A percentile compares a stretch with the other conserved stretches of the same genome.
Conservation (phyloP, 2,329 filamentous ascomycete species). For the Kalmusia sp. region DNA sequence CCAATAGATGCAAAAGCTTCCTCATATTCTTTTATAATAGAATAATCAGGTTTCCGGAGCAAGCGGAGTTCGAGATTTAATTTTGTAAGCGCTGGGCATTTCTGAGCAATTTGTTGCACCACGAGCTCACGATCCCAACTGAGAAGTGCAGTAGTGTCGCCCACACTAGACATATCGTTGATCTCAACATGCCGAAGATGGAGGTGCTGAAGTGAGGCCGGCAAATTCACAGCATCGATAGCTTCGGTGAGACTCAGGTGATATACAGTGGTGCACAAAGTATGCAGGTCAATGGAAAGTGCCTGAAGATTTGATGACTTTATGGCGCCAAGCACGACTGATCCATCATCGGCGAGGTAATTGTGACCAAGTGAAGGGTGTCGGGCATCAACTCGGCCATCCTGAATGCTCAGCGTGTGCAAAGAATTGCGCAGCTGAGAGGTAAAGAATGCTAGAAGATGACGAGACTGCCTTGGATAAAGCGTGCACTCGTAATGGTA, state of each 20-base stretch:
- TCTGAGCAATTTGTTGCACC: not conserved
- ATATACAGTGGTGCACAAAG: not conserved
- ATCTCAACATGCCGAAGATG: conserved; percentile 5
- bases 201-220: not conserved
- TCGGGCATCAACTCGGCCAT: not conserved
- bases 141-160: not conserved
- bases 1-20: not conserved
- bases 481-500: conserved; percentile 1
- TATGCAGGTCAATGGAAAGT: conserved; percentile 6
- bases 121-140: not conserved
- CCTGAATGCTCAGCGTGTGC: conserved; percentile 3
- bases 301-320: not conserved
- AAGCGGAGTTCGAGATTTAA: conserved; percentile 8
- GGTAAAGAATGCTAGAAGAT: conserved; percentile 2
- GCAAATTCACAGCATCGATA: not conserved
- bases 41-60: not conserved
- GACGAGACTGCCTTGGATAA: not conserved
- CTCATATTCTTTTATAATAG: not conserved
- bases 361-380: not conserved
- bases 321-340: not conserved
- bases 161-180: not conserved
- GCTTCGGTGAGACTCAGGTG: not conserved
- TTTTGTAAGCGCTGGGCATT: not conserved
- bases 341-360: not conserved
- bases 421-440: conserved; percentile 5